Evolutionary conservation across 176 grass and related monocot species (phyloP).

Genomic region (Oropetium thomaeum): DNA sequence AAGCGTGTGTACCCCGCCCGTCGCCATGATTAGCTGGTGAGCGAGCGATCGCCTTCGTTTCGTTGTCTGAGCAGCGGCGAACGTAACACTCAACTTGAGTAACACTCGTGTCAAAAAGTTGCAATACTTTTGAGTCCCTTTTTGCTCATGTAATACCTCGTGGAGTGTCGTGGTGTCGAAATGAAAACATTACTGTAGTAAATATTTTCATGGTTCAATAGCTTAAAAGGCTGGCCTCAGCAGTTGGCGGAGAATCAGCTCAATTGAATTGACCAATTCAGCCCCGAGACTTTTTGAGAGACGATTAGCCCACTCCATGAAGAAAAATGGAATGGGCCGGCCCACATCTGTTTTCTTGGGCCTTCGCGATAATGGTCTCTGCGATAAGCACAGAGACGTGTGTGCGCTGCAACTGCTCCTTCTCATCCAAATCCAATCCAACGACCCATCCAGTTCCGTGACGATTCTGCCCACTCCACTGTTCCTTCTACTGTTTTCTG

Average conservation of each 20-base stretch:
- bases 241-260: too few relatives aligned
- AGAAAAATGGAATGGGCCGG: background rate
- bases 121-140: too few relatives aligned
- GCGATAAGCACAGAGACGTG: background rate
- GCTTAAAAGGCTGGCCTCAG: too few relatives aligned
- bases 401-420: background rate
- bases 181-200: too few relatives aligned
- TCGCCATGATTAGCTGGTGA: background rate
- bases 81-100: background rate
- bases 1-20: background rate
- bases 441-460: slow-evolving; percentile 20
- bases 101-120: background rate
- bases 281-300: background rate
- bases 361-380: background rate
- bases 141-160: too few relatives aligned
- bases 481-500: too few relatives aligned
- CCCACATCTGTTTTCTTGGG: background rate
- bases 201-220: too few relatives aligned
- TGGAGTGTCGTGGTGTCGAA: background rate
- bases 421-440: background rate
- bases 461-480: background rate
- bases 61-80: background rate
- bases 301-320: background rate
- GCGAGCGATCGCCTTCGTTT: background rate
- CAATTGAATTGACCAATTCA: background rate